Evolutionary conservation across 2,329 filamentous ascomycete genomes (phyloP), one percentile per base, ranked within the genome.

Genomic region (Claviceps spartinae): DNA sequence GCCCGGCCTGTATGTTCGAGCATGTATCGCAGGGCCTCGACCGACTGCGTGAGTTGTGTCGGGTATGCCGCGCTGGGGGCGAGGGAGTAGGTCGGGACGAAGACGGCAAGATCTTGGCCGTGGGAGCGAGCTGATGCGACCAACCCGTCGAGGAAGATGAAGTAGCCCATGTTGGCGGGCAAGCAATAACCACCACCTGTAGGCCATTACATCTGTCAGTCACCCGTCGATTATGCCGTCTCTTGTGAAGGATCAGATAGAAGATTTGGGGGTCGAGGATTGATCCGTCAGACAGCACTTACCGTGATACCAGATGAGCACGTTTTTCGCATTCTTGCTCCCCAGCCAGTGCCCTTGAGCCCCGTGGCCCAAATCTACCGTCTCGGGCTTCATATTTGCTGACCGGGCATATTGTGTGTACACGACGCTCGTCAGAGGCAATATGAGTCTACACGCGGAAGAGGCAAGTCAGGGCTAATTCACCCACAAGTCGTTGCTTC

Each of bases 241-340:
- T 11, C 30, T 34, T 11, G 30, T 34, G 30, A 11, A 3, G 30
- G 30, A 34, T 34, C 30, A 34, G 30, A 34, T 34, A 9, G 30
- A 34, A 11, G 30, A 34, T 34, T 34, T 34, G 30, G 30, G 30
- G 30, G 30, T 11, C 30, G 30, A 11, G 3, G 9, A 26, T 5
- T 2, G 26, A 44, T 11, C 8, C 38, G 30, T 41, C n/a, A n/a
- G 7, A 41, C 6, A 30, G 3, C 37, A 30, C 55, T 24, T 52
- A 59, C 58, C 58, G 18, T 60, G 58, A 48, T 55, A 60, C 58
- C 58, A 60, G 26, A 60, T 55, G 14, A 60, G 44, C 3, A 60
- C 58, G 5, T 57, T 55, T 24, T 54, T 53, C 4, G 58, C 57
- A 43, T 56, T 46, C 38, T 54, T 56, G 48, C 54, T 50, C 3